phyloP scores from a whole-genome alignment of 371 early-diverging fungal genomes.

The Batkoa obscura region DNA sequence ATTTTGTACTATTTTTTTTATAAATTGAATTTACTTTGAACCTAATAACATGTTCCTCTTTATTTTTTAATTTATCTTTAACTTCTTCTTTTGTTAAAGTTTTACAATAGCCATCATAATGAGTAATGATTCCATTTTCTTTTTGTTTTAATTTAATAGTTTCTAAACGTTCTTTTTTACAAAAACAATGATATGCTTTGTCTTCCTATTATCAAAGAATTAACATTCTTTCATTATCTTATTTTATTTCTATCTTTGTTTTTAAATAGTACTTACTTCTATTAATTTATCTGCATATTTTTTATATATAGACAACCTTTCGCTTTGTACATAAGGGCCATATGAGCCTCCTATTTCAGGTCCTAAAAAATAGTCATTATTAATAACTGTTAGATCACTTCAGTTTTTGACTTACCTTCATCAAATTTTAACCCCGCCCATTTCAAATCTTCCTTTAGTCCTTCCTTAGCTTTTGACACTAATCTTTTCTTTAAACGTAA shows the following conservation, averaged over 20 bases:
- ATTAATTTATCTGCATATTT: conserved; percentile 44
- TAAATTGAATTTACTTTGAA: conserved; percentile 28
- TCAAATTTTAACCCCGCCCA: conserved; percentile 68
- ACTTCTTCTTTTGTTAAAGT: conserved; percentile 38
- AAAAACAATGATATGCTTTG: conserved; percentile 84
- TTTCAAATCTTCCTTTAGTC: conserved; percentile 35
- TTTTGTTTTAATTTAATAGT: conserved; percentile 31
- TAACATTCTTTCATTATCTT: background rate
- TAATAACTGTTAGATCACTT: background rate
- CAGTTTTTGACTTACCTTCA: conserved; percentile 27
- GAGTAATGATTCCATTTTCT: conserved; percentile 27
- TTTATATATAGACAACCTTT: conserved; percentile 50
- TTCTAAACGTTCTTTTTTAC: conserved; percentile 50
- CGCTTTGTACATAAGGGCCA: conserved; percentile 56
- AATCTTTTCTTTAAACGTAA: conserved; percentile 31
- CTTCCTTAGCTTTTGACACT: conserved; percentile 58
- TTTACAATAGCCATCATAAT: conserved; percentile 70
- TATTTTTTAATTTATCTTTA: conserved; percentile 24
- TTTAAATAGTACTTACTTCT: conserved; percentile 13
- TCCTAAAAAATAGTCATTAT: conserved; percentile 14
- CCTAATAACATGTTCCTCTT: conserved; percentile 46
- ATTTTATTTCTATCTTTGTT: too few species aligned
- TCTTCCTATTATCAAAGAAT: conserved; percentile 16
- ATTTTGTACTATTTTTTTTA: background rate
- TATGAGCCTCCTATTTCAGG: conserved; percentile 36